Percentiles rank a stretch among this genome's conserved stretches.
These are phyloP conservation scores for Periconia macrospinosa DNA, from an alignment of 2,329 filamentous ascomycete genomes.

Conservation along the genomic window DNA sequence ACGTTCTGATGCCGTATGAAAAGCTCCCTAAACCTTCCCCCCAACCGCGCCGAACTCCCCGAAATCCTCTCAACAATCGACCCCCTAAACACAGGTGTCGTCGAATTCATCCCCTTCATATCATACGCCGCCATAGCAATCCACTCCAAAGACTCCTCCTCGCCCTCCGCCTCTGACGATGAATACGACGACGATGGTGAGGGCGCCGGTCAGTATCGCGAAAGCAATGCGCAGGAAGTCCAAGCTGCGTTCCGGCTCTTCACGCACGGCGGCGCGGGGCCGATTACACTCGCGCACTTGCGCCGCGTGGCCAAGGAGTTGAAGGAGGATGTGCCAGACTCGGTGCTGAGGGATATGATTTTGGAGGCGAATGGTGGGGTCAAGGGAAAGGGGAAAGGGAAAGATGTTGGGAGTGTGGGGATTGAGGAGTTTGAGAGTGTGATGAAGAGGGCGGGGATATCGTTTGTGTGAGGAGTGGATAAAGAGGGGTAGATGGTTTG, in stretches of 20 bases:
- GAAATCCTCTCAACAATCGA: slow-evolving; percentile 83
- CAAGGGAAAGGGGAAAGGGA: slow-evolving; percentile 57
- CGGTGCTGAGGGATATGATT: slow-evolving; percentile 89
- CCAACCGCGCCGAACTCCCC: slow-evolving; percentile 67
- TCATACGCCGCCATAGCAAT: slow-evolving; percentile 87
- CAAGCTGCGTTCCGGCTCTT: slow-evolving; percentile 84
- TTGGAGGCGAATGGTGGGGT: slow-evolving; percentile 86
- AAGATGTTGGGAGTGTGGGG: slow-evolving; percentile 66
- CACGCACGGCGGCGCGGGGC: slow-evolving; percentile 58
- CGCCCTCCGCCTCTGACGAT: slow-evolving; percentile 39
- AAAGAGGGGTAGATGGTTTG: not conserved
- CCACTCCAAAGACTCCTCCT: slow-evolving; percentile 47
- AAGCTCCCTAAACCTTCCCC: slow-evolving; percentile 78
- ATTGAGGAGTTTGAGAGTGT: slow-evolving; percentile 83
- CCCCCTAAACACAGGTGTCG: slow-evolving; percentile 76
- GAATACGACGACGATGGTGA: slow-evolving; percentile 47
- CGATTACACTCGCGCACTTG: slow-evolving; percentile 81
- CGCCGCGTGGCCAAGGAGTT: slow-evolving; percentile 76
- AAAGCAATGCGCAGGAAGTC: slow-evolving; percentile 64
- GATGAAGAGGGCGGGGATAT: slow-evolving; percentile 78
- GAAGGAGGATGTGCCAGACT: slow-evolving; percentile 82
- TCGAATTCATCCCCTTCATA: slow-evolving; percentile 79
- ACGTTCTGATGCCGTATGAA: not conserved
- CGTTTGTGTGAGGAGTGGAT: slow-evolving; percentile 62
- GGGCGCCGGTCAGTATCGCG: not conserved